Evolutionary conservation across 441 rosid species (phyloP), one percentile per base, ranked within the genome.

Genomic region (Brassica hybrid): DNA sequence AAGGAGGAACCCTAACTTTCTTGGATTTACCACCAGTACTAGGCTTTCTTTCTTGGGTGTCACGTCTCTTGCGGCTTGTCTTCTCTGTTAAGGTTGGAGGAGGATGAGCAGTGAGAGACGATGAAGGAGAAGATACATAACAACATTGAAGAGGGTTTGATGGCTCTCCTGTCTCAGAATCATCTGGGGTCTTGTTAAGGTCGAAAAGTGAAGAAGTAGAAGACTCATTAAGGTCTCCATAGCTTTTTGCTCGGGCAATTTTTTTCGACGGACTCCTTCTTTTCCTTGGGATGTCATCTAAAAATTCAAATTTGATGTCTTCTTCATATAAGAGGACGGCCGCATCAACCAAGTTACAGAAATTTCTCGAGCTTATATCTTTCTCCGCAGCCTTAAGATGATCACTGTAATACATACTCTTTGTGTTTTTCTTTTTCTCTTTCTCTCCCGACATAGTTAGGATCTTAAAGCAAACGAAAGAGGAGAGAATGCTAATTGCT

Each of bases 1-100:
- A 77, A 72, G 56, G 3, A 32, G 16, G 6, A 72, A 21, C 38
- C 77, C 63, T 72, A 36, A 67, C 65, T 67, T 50, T 72, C 73
- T 78, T 67, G 57, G 32, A 30, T 6, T 21, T 9, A 60, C 23
- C 57, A 64, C 6, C 34, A 58, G 32, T 58, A 0, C 0, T 62
- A 45, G 45, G 0, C 45, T 48, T 50, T 16, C 17, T 77, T 2
- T 65, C 48, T 16, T 61, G 3, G 32, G 13, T 16, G 6, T 25
- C 73, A 66, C 25, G 65, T 36, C 73, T 72, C 73, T 72, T 72
- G 71, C 76, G 34, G 12, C 13, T 72, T 30, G 12, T 65, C 27
- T 14, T 21, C 27, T 76, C 23, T n/a, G 68, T 67, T 59, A 41
- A 21, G 36, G 9, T 23, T 19, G 62, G 21, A 58, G 61, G 4